Evolutionary conservation across 78 protist species (phyloP).

Genomic region (Blattamonas nauphoetae): DNA sequence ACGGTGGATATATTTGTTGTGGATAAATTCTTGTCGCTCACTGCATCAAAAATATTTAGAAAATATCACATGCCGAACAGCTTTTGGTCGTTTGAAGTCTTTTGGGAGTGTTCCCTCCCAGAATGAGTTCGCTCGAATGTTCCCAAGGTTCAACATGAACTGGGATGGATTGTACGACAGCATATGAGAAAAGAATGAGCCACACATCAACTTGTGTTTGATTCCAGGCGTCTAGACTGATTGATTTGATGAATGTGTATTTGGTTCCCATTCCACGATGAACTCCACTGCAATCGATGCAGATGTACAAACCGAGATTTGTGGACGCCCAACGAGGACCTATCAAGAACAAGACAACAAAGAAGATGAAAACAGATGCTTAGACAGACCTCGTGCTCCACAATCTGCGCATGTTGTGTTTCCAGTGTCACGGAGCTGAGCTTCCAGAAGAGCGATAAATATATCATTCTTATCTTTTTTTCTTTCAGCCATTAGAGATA

Average conservation of each 20-base stretch:
- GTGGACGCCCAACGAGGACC: neutral
- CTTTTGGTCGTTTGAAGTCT: neutral
- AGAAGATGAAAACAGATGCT: too few relatives aligned
- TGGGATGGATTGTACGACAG: too few relatives aligned
- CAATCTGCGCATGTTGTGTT: too few relatives aligned
- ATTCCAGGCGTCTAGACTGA: neutral
- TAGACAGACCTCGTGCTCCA: too few relatives aligned
- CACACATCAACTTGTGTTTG: neutral
- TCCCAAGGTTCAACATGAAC: neutral
- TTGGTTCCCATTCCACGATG: neutral
- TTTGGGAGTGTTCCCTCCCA: neutral
- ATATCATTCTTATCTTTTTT: too few relatives aligned
- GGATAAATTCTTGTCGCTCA: neutral
- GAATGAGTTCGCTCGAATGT: neutral
- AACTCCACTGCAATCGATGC: neutral
- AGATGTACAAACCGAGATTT: neutral
- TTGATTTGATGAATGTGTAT: neutral
- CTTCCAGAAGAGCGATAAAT: too few relatives aligned
- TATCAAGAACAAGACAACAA: too few relatives aligned
- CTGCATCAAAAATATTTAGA: neutral
- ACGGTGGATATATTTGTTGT: neutral
- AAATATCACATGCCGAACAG: neutral
- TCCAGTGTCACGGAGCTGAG: too few relatives aligned
- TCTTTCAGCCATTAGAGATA: too few relatives aligned
- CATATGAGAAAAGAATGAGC: too few relatives aligned